Percentiles rank a stretch among this genome's conserved stretches.
Evolutionary conservation across 2,329 filamentous ascomycete genomes (phyloP).

Genomic region (Ophiocordyceps camponoti-saundersi): DNA sequence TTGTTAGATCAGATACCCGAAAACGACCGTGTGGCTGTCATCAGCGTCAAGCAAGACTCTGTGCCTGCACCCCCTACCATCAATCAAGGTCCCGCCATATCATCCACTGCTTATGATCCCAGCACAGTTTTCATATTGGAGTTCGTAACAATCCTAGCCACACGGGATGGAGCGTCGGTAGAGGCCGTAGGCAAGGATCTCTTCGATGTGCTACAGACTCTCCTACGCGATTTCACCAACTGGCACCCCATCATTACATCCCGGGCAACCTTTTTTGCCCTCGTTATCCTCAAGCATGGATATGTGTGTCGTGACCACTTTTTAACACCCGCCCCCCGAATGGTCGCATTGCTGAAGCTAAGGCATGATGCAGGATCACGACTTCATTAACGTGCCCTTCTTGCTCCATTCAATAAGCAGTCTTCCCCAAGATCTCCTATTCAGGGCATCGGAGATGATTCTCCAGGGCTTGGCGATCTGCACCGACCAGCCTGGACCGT

Average conservation of each 20-base stretch:
- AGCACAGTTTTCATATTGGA: constrained; percentile 82
- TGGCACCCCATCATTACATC: constrained; percentile 75
- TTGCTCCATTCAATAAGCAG: constrained; percentile 82
- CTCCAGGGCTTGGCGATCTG: constrained; percentile 67
- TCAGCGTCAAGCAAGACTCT: constrained; percentile 77
- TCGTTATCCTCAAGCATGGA: constrained; percentile 65
- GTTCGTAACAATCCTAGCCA: constrained; percentile 65
- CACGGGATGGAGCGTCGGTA: constrained; percentile 59
- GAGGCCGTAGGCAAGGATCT: constrained; percentile 61
- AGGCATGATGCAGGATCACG: constrained; percentile 46
- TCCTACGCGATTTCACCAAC: constrained; percentile 63
- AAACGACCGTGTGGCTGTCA: constrained; percentile 58
- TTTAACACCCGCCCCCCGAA: no score
- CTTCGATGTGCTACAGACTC: constrained; percentile 60
- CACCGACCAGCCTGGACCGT: constrained; percentile 56
- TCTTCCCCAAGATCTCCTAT: constrained; percentile 61
- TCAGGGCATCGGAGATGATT: constrained; percentile 58
- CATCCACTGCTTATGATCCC: constrained; percentile 60
- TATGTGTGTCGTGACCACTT: constrained; percentile 43
- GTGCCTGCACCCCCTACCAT: constrained; percentile 44
- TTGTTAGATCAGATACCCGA: constrained; percentile 78
- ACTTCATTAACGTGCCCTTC: constrained; percentile 82
- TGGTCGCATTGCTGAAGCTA: constrained; percentile 2
- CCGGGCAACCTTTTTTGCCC: constrained; percentile 70
- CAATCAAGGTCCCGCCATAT: constrained; percentile 16